phyloP scores from a whole-genome alignment of 441 rosid genomes.

The Jatropha podagrica region DNA sequence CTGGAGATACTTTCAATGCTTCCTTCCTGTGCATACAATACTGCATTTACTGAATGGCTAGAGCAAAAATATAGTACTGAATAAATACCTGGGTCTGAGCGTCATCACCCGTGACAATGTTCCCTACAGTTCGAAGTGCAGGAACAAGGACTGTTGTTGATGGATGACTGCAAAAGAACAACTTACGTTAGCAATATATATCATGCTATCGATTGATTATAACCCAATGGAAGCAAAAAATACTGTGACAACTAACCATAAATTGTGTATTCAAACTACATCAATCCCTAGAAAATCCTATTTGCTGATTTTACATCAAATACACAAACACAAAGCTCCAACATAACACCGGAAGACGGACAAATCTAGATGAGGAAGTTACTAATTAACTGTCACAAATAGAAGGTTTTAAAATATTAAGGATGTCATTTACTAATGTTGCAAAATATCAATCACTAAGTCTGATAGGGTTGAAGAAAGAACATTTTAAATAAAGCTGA shows the following conservation, averaged over 20 bases:
- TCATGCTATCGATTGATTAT: background rate
- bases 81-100: conserved; percentile 15
- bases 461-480: background rate
- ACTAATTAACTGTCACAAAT: background rate
- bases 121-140: conserved; percentile 22
- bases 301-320: too few species aligned
- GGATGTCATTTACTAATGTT: background rate
- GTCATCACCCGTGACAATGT: conserved; percentile 56
- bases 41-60: background rate
- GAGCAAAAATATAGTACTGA: background rate
- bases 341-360: background rate
- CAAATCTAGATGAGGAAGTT: background rate
- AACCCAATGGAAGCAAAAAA: background rate
- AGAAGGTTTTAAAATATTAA: background rate
- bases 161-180: conserved; percentile 16
- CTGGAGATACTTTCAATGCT: background rate
- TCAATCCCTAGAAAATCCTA: too few species aligned
- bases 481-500: background rate
- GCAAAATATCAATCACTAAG: background rate
- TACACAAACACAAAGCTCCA: background rate
- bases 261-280: too few species aligned
- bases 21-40: background rate
- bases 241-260: background rate
- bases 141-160: conserved; percentile 20
- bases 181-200: background rate